A percentile compares a stretch with the other conserved stretches of the same genome.
Conservation (phyloP, 768 basidiomycete genomes). For the Mycena olivaceomarginata region DNA sequence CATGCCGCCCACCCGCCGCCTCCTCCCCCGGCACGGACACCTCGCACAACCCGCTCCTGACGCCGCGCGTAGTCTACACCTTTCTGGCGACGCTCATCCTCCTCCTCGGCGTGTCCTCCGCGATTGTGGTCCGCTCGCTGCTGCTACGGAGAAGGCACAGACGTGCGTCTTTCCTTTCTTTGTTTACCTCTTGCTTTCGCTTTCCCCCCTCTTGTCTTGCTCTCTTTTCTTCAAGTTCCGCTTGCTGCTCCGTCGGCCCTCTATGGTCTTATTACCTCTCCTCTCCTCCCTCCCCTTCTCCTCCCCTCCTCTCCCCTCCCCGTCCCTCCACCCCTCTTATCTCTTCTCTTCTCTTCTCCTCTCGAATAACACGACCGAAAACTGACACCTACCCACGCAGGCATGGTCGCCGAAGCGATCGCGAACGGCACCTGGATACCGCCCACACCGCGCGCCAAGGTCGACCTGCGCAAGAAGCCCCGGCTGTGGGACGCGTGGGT, state of each 20-base stretch:
- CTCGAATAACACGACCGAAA: background rate
- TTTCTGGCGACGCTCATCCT: slow-evolving; percentile 81
- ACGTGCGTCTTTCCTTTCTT: slow-evolving; percentile 40
- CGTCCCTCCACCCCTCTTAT: no score
- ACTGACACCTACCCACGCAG: background rate
- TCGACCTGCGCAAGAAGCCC: slow-evolving; percentile 69
- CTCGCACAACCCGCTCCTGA: background rate
- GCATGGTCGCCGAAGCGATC: slow-evolving; percentile 77
- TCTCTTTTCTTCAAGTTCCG: no score
- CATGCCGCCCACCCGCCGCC: no score
- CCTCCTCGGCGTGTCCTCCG: slow-evolving; percentile 78
- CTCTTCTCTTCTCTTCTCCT: background rate
- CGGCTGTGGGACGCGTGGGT: slow-evolving; percentile 68
- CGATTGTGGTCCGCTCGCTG: slow-evolving; percentile 80
- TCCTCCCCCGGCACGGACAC: background rate
- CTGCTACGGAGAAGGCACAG: slow-evolving; percentile 78
- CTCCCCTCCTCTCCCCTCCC: no score
- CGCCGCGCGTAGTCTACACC: slow-evolving; percentile 54
- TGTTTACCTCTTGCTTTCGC: background rate
- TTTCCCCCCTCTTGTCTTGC: background rate
- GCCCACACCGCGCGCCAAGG: slow-evolving; percentile 54
- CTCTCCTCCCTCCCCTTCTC: background rate
- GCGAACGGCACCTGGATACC: slow-evolving; percentile 78
- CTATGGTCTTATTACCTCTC: background rate
- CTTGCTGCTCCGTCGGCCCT: no score